Conservation (phyloP, 148 eudicot genomes). For the Persicaria maculosa region DNA sequence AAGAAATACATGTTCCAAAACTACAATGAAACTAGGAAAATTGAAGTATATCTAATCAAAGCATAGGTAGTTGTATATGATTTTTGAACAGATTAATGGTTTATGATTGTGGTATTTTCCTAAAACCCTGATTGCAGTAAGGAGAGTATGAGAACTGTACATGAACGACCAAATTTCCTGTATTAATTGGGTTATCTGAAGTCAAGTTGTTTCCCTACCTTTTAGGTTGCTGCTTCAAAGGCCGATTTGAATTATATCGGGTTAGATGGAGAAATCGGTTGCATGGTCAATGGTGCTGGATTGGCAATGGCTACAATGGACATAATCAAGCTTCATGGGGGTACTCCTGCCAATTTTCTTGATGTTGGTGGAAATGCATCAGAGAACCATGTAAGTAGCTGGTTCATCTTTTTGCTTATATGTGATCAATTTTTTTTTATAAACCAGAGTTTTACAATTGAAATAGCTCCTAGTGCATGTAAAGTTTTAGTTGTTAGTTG, state of each 20-base stretch:
- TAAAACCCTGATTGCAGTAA: not conserved
- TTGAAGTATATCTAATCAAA: not conserved
- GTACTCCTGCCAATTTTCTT: conserved; percentile 97
- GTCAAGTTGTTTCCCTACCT: not conserved
- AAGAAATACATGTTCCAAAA: not conserved
- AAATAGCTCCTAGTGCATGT: not conserved
- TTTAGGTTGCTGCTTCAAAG: conserved; percentile 87
- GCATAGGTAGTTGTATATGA: not conserved
- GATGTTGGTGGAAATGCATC: conserved; percentile 99
- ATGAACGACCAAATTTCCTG: not conserved
- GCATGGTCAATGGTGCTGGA: conserved; percentile 99
- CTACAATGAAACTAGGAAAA: not conserved
- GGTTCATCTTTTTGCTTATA: not conserved
- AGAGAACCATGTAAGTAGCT: conserved; percentile 66
- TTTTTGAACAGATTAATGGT: not conserved
- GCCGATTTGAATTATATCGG: conserved; percentile 96
- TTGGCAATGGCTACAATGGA: conserved; percentile 99
- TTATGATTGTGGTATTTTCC: not conserved
- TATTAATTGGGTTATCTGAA: not conserved
- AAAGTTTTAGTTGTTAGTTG: not conserved
- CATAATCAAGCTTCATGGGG: conserved; percentile 89
- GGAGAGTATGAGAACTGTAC: not conserved
- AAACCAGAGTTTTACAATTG: too few relatives aligned
- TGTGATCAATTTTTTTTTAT: too few relatives aligned
- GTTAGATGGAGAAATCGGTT: conserved; percentile 96